Evolutionary conservation across 495 filamentous ascomycete species (phyloP).

Genomic region (Evernia prunastri): DNA sequence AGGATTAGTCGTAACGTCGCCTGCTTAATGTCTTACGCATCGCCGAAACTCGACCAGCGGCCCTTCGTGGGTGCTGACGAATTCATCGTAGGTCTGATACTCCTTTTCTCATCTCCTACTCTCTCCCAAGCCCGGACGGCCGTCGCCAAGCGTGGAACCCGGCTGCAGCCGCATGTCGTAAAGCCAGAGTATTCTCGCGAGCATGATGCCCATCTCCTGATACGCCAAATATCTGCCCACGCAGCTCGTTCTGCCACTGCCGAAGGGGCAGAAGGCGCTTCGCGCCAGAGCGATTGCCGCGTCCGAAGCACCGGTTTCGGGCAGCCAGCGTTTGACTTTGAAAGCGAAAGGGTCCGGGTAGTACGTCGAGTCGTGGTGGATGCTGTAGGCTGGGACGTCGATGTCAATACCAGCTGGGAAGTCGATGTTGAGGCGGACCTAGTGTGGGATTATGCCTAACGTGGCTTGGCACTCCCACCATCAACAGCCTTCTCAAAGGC

Average conservation of each 20-base stretch:
- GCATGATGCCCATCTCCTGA: slow-evolving; percentile 47
- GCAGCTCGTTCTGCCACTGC: slow-evolving; percentile 49
- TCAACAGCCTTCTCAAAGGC: no score
- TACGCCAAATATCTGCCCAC: slow-evolving; percentile 54
- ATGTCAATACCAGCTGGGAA: slow-evolving; percentile 48
- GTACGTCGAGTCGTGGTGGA: slow-evolving; percentile 52
- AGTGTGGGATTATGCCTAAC: no score
- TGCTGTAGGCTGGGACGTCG: slow-evolving; percentile 47
- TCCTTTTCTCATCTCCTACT: no score
- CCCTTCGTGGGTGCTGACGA: no score
- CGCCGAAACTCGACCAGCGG: no score
- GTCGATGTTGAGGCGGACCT: slow-evolving; percentile 51
- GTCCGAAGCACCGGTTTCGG: slow-evolving; percentile 26
- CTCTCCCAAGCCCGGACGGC: not conserved
- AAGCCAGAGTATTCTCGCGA: slow-evolving; percentile 42
- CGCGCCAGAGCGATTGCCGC: slow-evolving; percentile 39
- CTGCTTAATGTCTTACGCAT: no score
- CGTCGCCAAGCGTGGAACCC: not conserved
- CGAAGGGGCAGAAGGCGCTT: slow-evolving; percentile 50
- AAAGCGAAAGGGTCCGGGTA: slow-evolving; percentile 46
- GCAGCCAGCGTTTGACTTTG: slow-evolving; percentile 50
- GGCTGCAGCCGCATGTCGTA: not conserved
- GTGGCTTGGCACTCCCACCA: no score
- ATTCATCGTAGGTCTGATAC: no score
- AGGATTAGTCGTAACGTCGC: no score